Evolutionary conservation across 257 asterid species (phyloP).

Genomic region (Prunella vulgaris): DNA sequence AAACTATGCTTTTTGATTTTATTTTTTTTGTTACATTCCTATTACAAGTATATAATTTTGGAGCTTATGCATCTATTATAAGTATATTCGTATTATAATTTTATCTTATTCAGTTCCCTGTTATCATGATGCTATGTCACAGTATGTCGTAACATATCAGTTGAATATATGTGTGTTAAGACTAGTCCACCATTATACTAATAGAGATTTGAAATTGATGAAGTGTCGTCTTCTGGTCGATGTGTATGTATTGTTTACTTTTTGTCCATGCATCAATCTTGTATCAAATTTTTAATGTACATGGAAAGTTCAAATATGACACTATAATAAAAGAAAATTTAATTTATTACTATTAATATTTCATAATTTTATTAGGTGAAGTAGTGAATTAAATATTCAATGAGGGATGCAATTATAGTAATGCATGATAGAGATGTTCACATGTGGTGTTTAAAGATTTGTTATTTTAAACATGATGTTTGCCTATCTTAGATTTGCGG

Average conservation of each 20-base stretch:
- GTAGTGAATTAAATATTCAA: not conserved
- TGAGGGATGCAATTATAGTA: constrained; percentile 2
- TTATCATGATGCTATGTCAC: not conserved
- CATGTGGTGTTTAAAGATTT: constrained; percentile 26
- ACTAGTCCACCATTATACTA: too few relatives aligned
- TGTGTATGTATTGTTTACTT: too few relatives aligned
- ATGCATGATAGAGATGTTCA: constrained; percentile 19
- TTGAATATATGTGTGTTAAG: not conserved
- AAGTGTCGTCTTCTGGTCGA: too few relatives aligned
- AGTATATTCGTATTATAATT: too few relatives aligned
- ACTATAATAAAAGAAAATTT: too few relatives aligned
- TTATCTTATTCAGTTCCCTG: constrained; percentile 4
- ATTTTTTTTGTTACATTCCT: not conserved
- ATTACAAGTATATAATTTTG: not conserved
- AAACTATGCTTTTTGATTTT: not conserved
- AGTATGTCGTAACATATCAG: not conserved
- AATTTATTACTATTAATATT: too few relatives aligned
- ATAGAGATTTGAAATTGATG: too few relatives aligned
- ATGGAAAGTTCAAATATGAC: too few relatives aligned
- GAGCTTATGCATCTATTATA: not conserved
- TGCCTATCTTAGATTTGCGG: constrained; percentile 52
- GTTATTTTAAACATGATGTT: constrained; percentile 45
- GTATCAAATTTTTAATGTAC: too few relatives aligned
- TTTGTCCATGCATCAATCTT: too few relatives aligned
- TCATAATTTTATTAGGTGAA: too few relatives aligned